Evolutionary conservation across 2,329 filamentous ascomycete genomes (phyloP), one percentile per base, ranked within the genome.

Genomic region (Monilinia aucupariae): DNA sequence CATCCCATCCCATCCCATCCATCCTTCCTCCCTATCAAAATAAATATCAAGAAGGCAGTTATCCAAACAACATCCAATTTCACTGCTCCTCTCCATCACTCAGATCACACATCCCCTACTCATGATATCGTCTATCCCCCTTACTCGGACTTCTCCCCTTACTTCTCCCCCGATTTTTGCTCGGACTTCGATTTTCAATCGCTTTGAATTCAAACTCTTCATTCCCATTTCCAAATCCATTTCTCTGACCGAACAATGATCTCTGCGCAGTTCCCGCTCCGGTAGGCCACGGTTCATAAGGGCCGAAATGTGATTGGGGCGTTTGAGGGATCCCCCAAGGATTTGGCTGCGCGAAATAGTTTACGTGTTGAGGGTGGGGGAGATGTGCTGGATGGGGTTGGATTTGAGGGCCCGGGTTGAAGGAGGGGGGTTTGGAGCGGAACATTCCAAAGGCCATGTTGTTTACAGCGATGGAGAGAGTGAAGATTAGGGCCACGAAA

Each of bases 401-500:
- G 22, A 72, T 66, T n/a, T 62, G 73, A 68, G 61, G 75, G 71
- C 64, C 50, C 50, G 54, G 62, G 25, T 20, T 62, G 34, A 20
- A 51, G 25, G 34, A 54, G 48, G 39, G 45, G 25, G 25, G 59
- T 65, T 72, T 73, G 20, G 69, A 67, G 8, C 72, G 66, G 55
- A 73, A 74, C 48, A 69, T 64, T 66, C 73, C 75, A 68, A 75
- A 84, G 64, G 70, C 77, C 13, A 83, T 68, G 67, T 83, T 82
- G 72, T 82, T 83, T 51, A 80, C 78, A 25, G 81, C 72, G 32
- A 83, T 76, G 41, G 77, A 78, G 4, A 80, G 74, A 27, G 82
- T 71, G 32, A 84, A 73, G 2, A 82, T 74, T 2, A 80, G 76
- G 15, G 82, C 74, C 62, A 85, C 77, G 65, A 84, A 82, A 1